Evolutionary conservation across 352 stramenopile genomes (phyloP).

Genomic region (Phytophthora lateralis): DNA sequence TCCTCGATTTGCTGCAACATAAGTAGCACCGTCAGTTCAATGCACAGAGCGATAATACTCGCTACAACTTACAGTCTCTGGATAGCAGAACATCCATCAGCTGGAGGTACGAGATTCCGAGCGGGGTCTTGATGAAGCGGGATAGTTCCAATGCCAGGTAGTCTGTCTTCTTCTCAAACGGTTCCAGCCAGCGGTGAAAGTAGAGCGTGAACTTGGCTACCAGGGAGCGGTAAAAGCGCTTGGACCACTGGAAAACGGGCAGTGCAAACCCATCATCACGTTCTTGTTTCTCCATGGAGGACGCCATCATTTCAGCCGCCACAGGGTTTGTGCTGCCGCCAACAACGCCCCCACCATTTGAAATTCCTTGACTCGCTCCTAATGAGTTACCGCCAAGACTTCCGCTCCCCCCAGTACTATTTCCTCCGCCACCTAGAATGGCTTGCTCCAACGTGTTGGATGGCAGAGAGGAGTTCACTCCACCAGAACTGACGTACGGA

Average conservation of each 20-base stretch:
- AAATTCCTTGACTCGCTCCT: slow-evolving; percentile 28
- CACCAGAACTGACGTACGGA: slow-evolving; percentile 47
- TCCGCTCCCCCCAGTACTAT: slow-evolving; percentile 19
- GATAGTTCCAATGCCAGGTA: slow-evolving; percentile 71
- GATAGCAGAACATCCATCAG: slow-evolving; percentile 81
- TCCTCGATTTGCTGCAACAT: slow-evolving; percentile 46
- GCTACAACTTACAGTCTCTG: slow-evolving; percentile 54
- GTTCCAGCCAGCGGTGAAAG: slow-evolving; percentile 78
- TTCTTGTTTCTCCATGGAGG: slow-evolving; percentile 74
- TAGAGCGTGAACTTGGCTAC: slow-evolving; percentile 87
- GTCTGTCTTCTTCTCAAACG: slow-evolving; percentile 68
- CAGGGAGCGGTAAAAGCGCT: slow-evolving; percentile 82
- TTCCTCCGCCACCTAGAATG: slow-evolving; percentile 56
- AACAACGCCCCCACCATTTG: slow-evolving; percentile 26
- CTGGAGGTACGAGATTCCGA: slow-evolving; percentile 83
- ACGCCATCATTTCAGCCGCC: slow-evolving; percentile 82
- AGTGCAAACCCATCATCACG: slow-evolving; percentile 80
- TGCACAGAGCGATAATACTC: slow-evolving; percentile 1
- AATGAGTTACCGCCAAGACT: slow-evolving; percentile 28
- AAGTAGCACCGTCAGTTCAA: slow-evolving; percentile 15
- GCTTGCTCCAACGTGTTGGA: slow-evolving; percentile 71
- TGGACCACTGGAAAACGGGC: slow-evolving; percentile 83
- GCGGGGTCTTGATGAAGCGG: slow-evolving; percentile 72
- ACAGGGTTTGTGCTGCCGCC: slow-evolving; percentile 55
- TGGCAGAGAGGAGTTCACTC: slow-evolving; percentile 33